Base-by-base conservation (phyloP, 1,284 basidiomycete species). In the Ustilago esculenta region DNA sequence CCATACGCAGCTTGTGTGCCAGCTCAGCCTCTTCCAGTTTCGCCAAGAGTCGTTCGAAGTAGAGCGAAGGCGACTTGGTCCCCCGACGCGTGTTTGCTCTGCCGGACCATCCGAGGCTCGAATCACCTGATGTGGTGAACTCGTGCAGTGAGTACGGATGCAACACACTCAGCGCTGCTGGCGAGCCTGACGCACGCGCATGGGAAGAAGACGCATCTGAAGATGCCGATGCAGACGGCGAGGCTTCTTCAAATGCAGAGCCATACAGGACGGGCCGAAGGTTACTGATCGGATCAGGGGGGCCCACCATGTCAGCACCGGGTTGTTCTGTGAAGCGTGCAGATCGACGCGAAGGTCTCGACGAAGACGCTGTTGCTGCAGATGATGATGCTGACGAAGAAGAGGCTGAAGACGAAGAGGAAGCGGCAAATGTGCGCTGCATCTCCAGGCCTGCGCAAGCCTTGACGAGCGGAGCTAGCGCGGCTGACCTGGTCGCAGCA, bases 121-220 rank as follows among this genome's bases (percentile, higher is more conserved):
- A 45, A n/a, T 45, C 37, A 29, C 51, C 50, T 5, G 61, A 57
- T 1, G 61, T 46, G 14, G 65, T 58, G 53, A 80, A 80, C 37
- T 80, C 78, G 20, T 66, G 49, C n/a, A 76, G 50, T 1, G 78
- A 80, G 54, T 80, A 80, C 0, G 78, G 78, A 43, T 80, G 78
- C 0, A 68, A 57, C 40, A 61, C 51, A 37, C 51, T 57, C 12
- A 53, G 32, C n/a, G 53, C 41, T 12, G 47, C 50, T 7, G 47
- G 29, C 12, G 54, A 55, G n/a, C n/a, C 27, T 7, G 58, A 36
- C 0, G 49, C 37, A 18, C 7, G 33, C 18, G 14, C 25, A 20
- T n/a, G 7, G 7, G 45, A 47, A 6, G 58, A 20, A 11, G n/a
- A n/a, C n/a, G 46, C 30, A 3, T 39, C 14, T n/a, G 58, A 21